These are phyloP conservation scores for Zymoseptoria brevis DNA, from an alignment of 2,329 filamentous ascomycete genomes.

Conservation along the genomic window DNA sequence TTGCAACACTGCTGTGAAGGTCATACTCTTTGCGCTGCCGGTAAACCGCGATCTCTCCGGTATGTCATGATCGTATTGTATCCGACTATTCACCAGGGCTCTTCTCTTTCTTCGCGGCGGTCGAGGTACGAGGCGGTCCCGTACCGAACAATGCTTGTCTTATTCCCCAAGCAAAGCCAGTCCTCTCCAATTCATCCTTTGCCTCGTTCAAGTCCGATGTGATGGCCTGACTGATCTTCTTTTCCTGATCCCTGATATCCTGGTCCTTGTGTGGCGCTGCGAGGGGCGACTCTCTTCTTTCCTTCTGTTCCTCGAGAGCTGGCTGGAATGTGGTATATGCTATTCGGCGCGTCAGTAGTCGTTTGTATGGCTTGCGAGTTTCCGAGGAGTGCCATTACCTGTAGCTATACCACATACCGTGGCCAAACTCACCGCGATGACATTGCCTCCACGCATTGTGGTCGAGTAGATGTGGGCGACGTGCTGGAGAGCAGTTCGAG, in stretches of 20 bases:
- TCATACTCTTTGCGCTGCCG: not conserved
- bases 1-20: not conserved
- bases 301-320: conserved; percentile 22
- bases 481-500: not conserved
- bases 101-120: not conserved
- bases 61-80: not conserved
- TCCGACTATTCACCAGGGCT: not conserved
- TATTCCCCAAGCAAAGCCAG: conserved; percentile 24
- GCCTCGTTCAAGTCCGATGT: conserved; percentile 22
- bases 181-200: conserved; percentile 11
- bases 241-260: conserved; percentile 9
- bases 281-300: conserved; percentile 21
- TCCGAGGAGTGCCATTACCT: conserved; percentile 5
- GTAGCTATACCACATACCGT: conserved; percentile 16
- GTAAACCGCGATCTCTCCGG: not conserved
- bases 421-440: conserved; percentile 2
- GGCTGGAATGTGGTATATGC: conserved; percentile 26
- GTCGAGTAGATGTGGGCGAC: not conserved
- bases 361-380: not conserved
- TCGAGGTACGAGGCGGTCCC: not conserved
- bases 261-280: conserved; percentile 13
- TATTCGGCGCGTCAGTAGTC: conserved; percentile 1
- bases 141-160: conserved; percentile 12
- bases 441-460: not conserved
- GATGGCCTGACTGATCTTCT: conserved; percentile 20